phyloP scores from a whole-genome alignment of 208 protist genomes.

The Trypanosoma theileri region DNA sequence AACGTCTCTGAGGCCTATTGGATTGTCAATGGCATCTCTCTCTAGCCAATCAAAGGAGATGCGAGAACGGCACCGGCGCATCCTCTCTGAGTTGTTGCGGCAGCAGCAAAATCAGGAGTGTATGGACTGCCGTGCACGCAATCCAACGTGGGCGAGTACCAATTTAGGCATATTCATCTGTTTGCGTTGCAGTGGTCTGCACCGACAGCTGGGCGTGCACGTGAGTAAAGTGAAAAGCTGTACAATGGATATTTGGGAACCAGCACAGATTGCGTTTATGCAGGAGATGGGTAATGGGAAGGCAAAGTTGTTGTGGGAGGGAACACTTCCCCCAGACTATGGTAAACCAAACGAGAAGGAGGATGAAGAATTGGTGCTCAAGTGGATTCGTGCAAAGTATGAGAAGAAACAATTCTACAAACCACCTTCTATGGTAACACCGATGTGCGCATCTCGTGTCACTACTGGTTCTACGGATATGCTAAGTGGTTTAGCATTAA shows the following conservation, averaged over 20 bases:
- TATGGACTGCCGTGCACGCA: slow-evolving; percentile 72
- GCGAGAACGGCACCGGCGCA: slow-evolving; percentile 29
- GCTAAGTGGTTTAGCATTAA: slow-evolving; percentile 3
- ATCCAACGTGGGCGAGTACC: slow-evolving; percentile 74
- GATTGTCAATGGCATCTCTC: slow-evolving; percentile 34
- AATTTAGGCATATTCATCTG: slow-evolving; percentile 90
- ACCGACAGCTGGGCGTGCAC: slow-evolving; percentile 90
- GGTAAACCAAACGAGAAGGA: slow-evolving; percentile 44
- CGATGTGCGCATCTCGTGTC: not conserved
- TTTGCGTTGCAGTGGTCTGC: slow-evolving; percentile 88
- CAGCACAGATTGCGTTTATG: slow-evolving; percentile 71
- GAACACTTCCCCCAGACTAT: slow-evolving; percentile 41
- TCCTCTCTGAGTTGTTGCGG: slow-evolving; percentile 43
- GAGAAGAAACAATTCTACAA: slow-evolving; percentile 56
- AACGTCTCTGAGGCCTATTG: too few relatives aligned
- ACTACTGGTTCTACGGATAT: not conserved
- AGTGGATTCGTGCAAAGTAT: slow-evolving; percentile 74
- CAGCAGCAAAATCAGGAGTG: slow-evolving; percentile 62
- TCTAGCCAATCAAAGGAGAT: slow-evolving; percentile 48
- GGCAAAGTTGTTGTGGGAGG: slow-evolving; percentile 53
- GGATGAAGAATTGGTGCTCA: slow-evolving; percentile 38
- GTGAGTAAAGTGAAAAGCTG: slow-evolving; percentile 85
- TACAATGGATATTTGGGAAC: slow-evolving; percentile 85
- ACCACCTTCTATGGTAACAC: not conserved
- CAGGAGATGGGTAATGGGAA: slow-evolving; percentile 52